These are phyloP conservation scores for Zasmidium cellare DNA, from an alignment of 2,329 filamentous ascomycete species.

Conservation along the genomic window DNA sequence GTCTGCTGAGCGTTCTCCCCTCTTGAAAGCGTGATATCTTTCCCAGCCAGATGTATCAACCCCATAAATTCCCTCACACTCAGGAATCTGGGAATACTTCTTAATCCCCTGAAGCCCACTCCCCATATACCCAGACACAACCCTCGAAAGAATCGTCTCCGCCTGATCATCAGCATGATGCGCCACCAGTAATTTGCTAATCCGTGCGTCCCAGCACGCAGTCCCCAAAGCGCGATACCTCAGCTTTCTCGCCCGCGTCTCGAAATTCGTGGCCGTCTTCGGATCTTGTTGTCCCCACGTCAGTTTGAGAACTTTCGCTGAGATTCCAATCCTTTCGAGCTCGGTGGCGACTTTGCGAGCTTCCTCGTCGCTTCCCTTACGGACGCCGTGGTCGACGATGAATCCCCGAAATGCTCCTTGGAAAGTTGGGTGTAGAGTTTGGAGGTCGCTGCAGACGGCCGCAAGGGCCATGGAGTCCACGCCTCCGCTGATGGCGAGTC, in stretches of 20 bases:
- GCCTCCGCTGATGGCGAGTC: slow-evolving; percentile 84
- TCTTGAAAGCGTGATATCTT: no score
- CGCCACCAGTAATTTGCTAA: slow-evolving; percentile 69
- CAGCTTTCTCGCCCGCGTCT: slow-evolving; percentile 70
- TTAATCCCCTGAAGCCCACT: slow-evolving; percentile 57
- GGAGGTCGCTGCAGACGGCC: slow-evolving; percentile 59
- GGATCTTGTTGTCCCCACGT: slow-evolving; percentile 42
- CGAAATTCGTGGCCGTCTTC: slow-evolving; percentile 63
- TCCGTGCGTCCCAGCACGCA: slow-evolving; percentile 54
- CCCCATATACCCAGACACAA: slow-evolving; percentile 66
- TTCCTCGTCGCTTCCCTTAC: slow-evolving; percentile 56
- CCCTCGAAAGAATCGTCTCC: slow-evolving; percentile 81
- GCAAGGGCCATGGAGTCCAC: slow-evolving; percentile 98
- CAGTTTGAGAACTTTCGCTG: slow-evolving; percentile 33
- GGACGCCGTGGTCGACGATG: slow-evolving; percentile 62
- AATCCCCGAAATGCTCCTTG: slow-evolving; percentile 51
- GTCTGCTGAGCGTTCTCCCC: no score
- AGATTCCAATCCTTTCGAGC: slow-evolving; percentile 23
- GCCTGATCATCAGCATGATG: slow-evolving; percentile 91
- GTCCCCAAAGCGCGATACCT: slow-evolving; percentile 72
- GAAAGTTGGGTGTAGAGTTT: neutral
- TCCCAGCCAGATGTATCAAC: slow-evolving; percentile 51
- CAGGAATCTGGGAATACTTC: slow-evolving; percentile 61
- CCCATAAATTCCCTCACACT: slow-evolving; percentile 74
- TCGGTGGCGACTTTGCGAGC: slow-evolving; percentile 50